Evolutionary conservation across 1,284 basidiomycete genomes (phyloP), one percentile per base, ranked within the genome.

Genomic region (Apiotrichum laibachii): DNA sequence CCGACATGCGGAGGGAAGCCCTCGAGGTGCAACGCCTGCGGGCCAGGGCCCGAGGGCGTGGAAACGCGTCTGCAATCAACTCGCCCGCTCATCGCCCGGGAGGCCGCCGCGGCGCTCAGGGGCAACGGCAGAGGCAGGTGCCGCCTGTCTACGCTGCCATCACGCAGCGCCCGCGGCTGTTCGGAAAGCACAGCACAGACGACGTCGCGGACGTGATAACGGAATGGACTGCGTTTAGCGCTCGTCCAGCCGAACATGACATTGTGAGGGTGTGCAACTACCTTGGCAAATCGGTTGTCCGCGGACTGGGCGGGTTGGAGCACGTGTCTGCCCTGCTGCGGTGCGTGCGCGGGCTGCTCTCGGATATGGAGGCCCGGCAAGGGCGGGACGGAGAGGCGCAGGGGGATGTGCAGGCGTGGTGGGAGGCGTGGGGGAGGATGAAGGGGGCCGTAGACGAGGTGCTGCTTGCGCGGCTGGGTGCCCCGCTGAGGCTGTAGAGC

Each of bases 201-300:
- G 88, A 90, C 61, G 82, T 93, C 34, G 84, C 89, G 69, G 73
- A 76, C 5, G 81, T 88, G 22, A 81, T 94, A 42, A 85, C 85
- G 62, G 70, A 78, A 40, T 94, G 92, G 92, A 84, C 93, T 5
- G 79, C 82, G 46, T 77, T 80, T 50, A 78, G 83, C 47, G 42
- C 51, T 57, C 81, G 81, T 16, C 90, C 90, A 40, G 85, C 86
- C 56, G 77, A 80, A 61, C 82, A 81, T 68, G 92, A 93, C 66
- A 80, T 90, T 3, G 83, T 85, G 26, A 85, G 85, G 64, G 86
- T 94, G 56, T 80, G 81, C 15, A 85, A 82, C 56, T 93, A 85
- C 69, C 74, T 93, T 47, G 79, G 86, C 51, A 83, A 84, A 64
- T 85, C 84, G 60, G 82, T 88, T 47, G 85, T 86, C 72, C 81